A percentile compares a stretch with the other conserved stretches of the same genome.
Evolutionary conservation across 768 basidiomycete species (phyloP).

Genomic region (Collybiopsis luxurians): DNA sequence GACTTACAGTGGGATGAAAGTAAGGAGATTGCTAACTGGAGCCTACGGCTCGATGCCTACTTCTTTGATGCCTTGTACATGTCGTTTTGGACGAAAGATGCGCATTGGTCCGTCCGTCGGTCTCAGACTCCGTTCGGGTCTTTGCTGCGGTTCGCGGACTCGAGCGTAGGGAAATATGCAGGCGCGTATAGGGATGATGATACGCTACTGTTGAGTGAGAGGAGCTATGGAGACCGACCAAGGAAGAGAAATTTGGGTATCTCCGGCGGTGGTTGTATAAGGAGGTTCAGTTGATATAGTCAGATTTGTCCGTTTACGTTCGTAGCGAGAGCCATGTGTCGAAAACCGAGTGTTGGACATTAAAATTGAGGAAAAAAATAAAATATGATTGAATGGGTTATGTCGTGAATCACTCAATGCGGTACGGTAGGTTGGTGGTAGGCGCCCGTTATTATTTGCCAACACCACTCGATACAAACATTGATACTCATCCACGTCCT

Average conservation of each 20-base stretch:
- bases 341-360: constrained; percentile 8
- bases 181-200: constrained; percentile 74
- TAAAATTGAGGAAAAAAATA: too few species aligned
- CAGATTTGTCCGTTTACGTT: constrained; percentile 7
- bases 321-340: neutral
- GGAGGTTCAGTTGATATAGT: constrained; percentile 2
- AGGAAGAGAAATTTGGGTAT: neutral
- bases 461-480: too few species aligned
- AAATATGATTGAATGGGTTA: too few species aligned
- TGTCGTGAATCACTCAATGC: too few species aligned
- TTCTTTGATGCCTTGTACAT: constrained; percentile 67
- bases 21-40: too few species aligned
- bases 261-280: neutral
- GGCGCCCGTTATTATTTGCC: too few species aligned
- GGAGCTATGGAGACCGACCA: neutral
- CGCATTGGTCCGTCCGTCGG: constrained; percentile 61
- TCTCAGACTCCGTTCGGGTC: constrained; percentile 37
- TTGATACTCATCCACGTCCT: too few species aligned
- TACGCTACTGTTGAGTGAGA: too few species aligned
- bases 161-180: constrained; percentile 68
- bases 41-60: too few species aligned
- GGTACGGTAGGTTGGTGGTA: too few species aligned
- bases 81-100: constrained; percentile 88
- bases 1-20: too few species aligned
- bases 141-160: constrained; percentile 43